Evolutionary conservation across 1,139 yeast genomes (phyloP), one percentile per base, ranked within the genome.

Genomic region (Yamadazyma sp.): DNA sequence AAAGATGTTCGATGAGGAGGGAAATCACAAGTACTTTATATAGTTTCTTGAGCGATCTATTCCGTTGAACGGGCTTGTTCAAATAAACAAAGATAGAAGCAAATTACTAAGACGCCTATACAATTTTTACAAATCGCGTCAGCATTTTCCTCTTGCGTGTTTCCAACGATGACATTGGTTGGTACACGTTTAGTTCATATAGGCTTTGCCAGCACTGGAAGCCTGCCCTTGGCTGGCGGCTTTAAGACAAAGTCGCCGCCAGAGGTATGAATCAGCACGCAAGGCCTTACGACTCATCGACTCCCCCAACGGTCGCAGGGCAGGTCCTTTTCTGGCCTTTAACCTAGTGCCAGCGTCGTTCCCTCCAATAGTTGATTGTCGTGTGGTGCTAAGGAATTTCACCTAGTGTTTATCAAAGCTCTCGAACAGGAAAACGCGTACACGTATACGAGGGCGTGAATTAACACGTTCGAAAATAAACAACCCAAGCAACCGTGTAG

Each of bases 401-500:
- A 36, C 17, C 14, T 22, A n/a, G 11, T 42, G 45, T 42, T 42
- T 42, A 42, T 39, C 31, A 29, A 29, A 22, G 28, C 26, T 31
- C 45, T 39, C 11, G 31, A 39, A 34, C 15, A 34, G 45, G 45
- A 23, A 27, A 42, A 42, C 42, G 45, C 45, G 45, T 39, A 14
- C 20, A 28, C 29, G 29, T 28, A 31, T 22, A 36, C 33, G 31
- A 6, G 14, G 31, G 16, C 44, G 44, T 41, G 42, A 38, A 36
- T 16, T 27, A n/a, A 14, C 14, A 32, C 18, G 8, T 18, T 27
- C 12, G 16, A 33, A 41, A 42, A 42, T 32, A 42, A 41, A 41
- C 42, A 41, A 26, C 38, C 38, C 44, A 42, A 38, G 45, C 37
- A 41, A 35, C n/a, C 45, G 45, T 27, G 45, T 33, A 26, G 36